A percentile compares a stretch with the other conserved stretches of the same genome.
Evolutionary conservation across 179 eudicot species (phyloP).

Genomic region (Drosera spatulata): DNA sequence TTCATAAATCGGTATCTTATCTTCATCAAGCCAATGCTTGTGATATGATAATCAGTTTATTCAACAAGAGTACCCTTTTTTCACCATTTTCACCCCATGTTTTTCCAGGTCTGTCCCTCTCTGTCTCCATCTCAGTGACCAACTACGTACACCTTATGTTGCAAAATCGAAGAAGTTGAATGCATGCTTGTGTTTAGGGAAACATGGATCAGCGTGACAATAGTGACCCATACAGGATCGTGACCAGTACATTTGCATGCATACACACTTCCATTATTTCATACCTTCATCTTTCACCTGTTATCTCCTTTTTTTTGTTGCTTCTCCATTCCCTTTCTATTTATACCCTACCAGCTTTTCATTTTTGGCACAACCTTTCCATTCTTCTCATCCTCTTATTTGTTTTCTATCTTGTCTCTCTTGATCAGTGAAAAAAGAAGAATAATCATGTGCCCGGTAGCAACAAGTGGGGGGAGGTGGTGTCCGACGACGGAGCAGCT

Average conservation of each 20-base stretch:
- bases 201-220: constrained; percentile 1
- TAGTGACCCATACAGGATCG: too few species aligned
- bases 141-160: not conserved
- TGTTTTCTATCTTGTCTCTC: not conserved
- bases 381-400: not conserved
- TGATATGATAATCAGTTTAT: too few species aligned
- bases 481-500: constrained; percentile 80
- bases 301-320: not conserved
- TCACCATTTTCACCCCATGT: too few species aligned
- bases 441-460: constrained; percentile 11
- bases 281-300: not conserved
- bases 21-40: too few species aligned
- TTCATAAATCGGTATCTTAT: too few species aligned
- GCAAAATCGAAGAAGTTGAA: not conserved
- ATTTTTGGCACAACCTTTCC: not conserved
- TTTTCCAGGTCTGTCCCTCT: too few species aligned
- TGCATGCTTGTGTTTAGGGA: not conserved
- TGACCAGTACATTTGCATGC: not conserved
- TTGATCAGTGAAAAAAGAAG: not conserved
- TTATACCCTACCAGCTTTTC: not conserved
- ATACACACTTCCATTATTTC: not conserved
- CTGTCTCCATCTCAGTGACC: not conserved
- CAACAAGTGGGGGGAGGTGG: constrained; percentile 56
- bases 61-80: too few species aligned
- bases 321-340: not conserved